These are phyloP conservation scores for Lolium rigidum DNA, from an alignment of 176 grass and related monocot species.

Conservation along the genomic window DNA sequence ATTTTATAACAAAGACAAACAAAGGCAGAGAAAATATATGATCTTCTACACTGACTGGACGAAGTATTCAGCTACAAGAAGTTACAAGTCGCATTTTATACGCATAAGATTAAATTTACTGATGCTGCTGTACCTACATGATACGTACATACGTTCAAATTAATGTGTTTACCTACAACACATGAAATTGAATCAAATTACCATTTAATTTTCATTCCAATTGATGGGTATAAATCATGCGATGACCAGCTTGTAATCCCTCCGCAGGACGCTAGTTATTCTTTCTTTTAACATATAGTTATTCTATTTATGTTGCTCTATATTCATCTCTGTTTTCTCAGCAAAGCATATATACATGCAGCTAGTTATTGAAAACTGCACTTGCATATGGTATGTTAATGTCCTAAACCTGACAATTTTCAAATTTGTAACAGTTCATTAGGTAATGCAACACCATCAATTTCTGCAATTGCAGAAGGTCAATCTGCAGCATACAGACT, in stretches of 20 bases:
- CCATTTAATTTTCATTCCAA: no score
- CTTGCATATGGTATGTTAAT: not conserved
- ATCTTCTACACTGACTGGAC: not conserved
- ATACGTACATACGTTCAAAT: no score
- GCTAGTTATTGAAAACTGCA: not conserved
- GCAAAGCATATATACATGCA: not conserved
- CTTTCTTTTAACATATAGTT: not conserved
- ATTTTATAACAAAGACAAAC: not conserved
- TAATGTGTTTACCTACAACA: no score
- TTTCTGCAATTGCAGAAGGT: constrained; percentile 64
- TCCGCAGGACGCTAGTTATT: not conserved
- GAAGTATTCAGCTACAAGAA: not conserved
- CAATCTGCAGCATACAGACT: constrained; percentile 78
- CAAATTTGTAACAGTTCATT: constrained; percentile 56
- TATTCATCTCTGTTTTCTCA: constrained; percentile 28
- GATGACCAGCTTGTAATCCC: not conserved
- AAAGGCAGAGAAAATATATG: not conserved
- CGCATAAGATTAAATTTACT: not conserved
- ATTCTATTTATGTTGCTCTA: not conserved
- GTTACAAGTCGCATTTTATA: not conserved
- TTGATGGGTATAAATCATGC: no score
- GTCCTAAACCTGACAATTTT: not conserved
- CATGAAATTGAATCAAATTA: no score
- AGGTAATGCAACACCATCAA: constrained; percentile 68
- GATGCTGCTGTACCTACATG: not conserved